Evolutionary conservation across 1,284 basidiomycete species (phyloP).

Genomic region (Termitomyces sp.): DNA sequence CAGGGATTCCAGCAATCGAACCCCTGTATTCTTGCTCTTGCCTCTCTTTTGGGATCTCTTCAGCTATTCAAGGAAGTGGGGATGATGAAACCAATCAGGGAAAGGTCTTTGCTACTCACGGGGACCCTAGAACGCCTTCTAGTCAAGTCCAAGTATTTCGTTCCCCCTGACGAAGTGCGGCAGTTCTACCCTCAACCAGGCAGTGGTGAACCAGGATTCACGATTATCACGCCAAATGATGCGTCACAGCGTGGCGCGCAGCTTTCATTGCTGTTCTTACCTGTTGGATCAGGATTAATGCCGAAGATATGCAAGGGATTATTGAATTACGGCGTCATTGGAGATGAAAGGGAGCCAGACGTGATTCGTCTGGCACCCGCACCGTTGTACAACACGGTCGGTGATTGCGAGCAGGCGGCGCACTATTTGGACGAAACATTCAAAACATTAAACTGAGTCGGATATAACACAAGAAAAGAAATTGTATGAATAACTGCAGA

Average conservation of each 20-base stretch:
- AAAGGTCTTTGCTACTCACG: constrained; percentile 71
- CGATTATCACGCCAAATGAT: constrained; percentile 80
- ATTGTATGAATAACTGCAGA: neutral
- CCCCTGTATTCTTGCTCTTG: constrained; percentile 78
- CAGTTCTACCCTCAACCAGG: constrained; percentile 26
- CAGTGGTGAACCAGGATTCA: constrained; percentile 53
- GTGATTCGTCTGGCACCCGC: constrained; percentile 85
- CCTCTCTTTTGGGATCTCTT: constrained; percentile 77
- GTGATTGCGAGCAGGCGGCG: constrained; percentile 71
- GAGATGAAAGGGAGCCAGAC: constrained; percentile 85
- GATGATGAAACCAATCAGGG: constrained; percentile 65
- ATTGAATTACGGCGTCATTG: constrained; percentile 71
- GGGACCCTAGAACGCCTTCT: constrained; percentile 66
- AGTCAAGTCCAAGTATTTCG: constrained; percentile 56
- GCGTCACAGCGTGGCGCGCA: constrained; percentile 75
- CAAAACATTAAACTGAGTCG: constrained; percentile 18
- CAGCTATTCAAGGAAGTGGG: constrained; percentile 76
- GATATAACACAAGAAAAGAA: neutral
- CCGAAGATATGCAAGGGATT: constrained; percentile 60
- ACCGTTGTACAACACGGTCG: constrained; percentile 79
- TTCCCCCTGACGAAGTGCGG: constrained; percentile 38
- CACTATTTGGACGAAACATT: constrained; percentile 58
- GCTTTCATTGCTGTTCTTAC: constrained; percentile 78
- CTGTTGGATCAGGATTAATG: constrained; percentile 63
- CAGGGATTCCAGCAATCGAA: constrained; percentile 96